Base-by-base conservation (phyloP, 352 stramenopile genomes). In the Pythium chondricola region DNA sequence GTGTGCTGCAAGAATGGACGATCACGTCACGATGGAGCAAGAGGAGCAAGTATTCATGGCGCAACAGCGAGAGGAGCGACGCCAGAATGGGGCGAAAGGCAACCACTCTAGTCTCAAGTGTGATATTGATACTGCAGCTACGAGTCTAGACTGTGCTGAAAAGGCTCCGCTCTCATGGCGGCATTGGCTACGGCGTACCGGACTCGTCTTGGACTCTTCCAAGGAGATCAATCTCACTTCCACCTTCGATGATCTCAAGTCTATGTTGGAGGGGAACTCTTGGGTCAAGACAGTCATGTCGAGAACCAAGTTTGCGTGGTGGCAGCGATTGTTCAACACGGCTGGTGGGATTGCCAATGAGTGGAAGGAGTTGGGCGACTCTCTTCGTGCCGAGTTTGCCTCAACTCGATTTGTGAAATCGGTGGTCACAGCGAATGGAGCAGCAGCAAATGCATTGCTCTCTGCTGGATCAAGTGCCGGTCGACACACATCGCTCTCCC, bases 301-400 rank as follows among this genome's bases (percentile, higher is more conserved):
- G 1, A 52, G 53, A 1, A 42, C 43, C 16, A 63, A 53, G 22
- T 67, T 66, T 27, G 32, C 58, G 2, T 48, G 56, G 18, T 30
- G 74, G 3, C 60, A 62, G 25, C 40, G 64, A 22, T 37, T 81
- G 11, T 20, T 82, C 2, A 48, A 61, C 2, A 67, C 50, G 10
- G 50, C 69, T 2, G 75, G 75, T 8, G 63, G 52, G 0, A 38
- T 83, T 14, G 70, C 72, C n/a, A 43, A 27, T 5, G 56, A 76
- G 32, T 87, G 72, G 75, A 84, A 76, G 43, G 41, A 42, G 4
- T 43, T 52, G 38, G 59, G 62, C 18, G 74, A 83, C 8, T 80
- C 67, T 16, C 64, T 86, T 24, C 69, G 74, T n/a, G 48, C 64
- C 11, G 74, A 86, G 39, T 86, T 86, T 65, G 61, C 60, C 4